These are phyloP conservation scores for Mycena alexandri DNA, from an alignment of 768 basidiomycete genomes.

Conservation along the genomic window DNA sequence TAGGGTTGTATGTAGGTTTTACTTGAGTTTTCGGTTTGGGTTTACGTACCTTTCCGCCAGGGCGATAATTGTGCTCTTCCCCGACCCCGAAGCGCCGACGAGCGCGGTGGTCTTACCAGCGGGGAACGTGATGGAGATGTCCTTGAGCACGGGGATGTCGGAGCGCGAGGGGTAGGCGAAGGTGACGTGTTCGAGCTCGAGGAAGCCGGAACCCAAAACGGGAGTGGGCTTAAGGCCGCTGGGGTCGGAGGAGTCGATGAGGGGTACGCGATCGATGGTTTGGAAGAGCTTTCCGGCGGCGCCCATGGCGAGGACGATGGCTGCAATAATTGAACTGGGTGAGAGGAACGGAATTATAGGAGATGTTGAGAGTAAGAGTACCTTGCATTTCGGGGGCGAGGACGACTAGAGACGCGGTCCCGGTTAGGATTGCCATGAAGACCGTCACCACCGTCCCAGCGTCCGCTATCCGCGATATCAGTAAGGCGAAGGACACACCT, in stretches of 20 bases:
- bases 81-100: too few species aligned
- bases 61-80: too few species aligned
- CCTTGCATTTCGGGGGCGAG: conserved; percentile 91
- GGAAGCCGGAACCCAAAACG: conserved; percentile 77
- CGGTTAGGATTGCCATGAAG: conserved; percentile 85
- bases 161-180: conserved; percentile 91
- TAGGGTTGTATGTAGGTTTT: too few species aligned
- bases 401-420: conserved; percentile 88
- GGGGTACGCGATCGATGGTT: conserved; percentile 89
- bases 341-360: too few species aligned
- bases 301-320: conserved; percentile 80
- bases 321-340: too few species aligned
- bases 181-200: conserved; percentile 76
- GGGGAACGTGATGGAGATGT: conserved; percentile 72
- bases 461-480: conserved; percentile 8
- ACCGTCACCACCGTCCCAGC: conserved; percentile 76
- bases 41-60: too few species aligned
- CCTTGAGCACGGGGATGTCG: conserved; percentile 82
- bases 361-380: too few species aligned
- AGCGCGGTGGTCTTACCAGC: conserved; percentile 85
- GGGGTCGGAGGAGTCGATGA: conserved; percentile 83
- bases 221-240: conserved; percentile 74
- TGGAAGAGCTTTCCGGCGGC: conserved; percentile 90
- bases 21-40: too few species aligned
- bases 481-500: background rate